Evolutionary conservation across 2,329 filamentous ascomycete genomes (phyloP).

Genomic region (Scedosporium dehoogii): DNA sequence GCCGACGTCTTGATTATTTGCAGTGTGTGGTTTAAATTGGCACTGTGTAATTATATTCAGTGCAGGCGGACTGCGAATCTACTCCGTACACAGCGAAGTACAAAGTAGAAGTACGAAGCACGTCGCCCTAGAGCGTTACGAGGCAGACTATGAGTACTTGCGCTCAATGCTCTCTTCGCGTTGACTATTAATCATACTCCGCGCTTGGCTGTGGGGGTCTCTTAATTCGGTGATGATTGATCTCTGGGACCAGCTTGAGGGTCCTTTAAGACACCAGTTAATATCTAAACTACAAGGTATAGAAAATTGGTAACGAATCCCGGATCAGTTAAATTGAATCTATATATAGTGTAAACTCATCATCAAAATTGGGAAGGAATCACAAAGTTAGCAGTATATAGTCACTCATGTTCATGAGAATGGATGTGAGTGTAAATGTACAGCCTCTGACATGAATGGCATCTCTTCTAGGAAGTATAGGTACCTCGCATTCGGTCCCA

Average conservation of each 20-base stretch:
- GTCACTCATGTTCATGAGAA: too few species aligned
- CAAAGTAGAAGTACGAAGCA: too few species aligned
- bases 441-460: too few species aligned
- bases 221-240: background rate
- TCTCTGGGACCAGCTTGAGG: background rate
- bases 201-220: background rate
- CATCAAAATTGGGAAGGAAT: background rate
- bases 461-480: background rate
- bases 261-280: background rate
- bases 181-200: too few species aligned
- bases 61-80: too few species aligned
- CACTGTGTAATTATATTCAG: background rate
- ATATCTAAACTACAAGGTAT: background rate
- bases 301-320: background rate
- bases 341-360: background rate
- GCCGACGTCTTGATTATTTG: background rate
- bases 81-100: too few species aligned
- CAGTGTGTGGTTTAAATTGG: background rate
- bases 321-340: background rate
- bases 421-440: too few species aligned
- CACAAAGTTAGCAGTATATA: background rate
- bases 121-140: too few species aligned
- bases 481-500: background rate
- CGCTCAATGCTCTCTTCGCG: too few species aligned
- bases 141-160: too few species aligned